Evolutionary conservation across 768 basidiomycete species (phyloP), one percentile per base, ranked within the genome.

Genomic region (Podaxis sp.): DNA sequence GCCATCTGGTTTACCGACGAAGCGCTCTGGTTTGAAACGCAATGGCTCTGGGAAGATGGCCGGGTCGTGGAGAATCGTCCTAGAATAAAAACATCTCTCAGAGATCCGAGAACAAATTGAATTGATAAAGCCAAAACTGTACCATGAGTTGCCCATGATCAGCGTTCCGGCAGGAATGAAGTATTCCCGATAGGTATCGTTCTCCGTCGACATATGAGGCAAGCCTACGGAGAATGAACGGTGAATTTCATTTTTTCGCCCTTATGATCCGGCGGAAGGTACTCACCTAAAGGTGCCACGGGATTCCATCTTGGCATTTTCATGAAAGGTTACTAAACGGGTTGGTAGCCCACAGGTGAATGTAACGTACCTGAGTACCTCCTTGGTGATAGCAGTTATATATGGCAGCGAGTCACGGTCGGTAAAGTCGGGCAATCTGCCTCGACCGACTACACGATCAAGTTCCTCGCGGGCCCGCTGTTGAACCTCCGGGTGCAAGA

Each of bases 11-110:
- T 68, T 55, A 28, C 68, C 66, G 28, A 80, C 55, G 65, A 79
- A 85, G 18, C 83, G 73, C 23, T 80, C 79, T 0, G 84, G 84
- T 37, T 79, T 74, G 66, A 86, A 85, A 10, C 63, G 66, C 3
- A 72, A 66, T 0, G 84, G 83, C 14, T 83, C 72, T 0, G 77
- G 79, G 65, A 75, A 85, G 13, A 66, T 67, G 35, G 67, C 47
- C 3, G 79, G 79, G 62, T 85, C 79, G 46, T 79, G 82, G 27
- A 82, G 71, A 52, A 84, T 82, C 1, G 75, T 75, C 81, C 84
- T 84, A 54, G 4, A 32, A 27, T 27, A 52, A 44, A 42, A 50
- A 21, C 13, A 25, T 50, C 50, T 38, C 13, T 61, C 47, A 47
- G 58, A 48, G n/a, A 54, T 28, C 3, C 25, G 18, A 28, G 50